Evolutionary conservation across 495 filamentous ascomycete genomes (phyloP).

Genomic region (Ascodesmis nigricans): DNA sequence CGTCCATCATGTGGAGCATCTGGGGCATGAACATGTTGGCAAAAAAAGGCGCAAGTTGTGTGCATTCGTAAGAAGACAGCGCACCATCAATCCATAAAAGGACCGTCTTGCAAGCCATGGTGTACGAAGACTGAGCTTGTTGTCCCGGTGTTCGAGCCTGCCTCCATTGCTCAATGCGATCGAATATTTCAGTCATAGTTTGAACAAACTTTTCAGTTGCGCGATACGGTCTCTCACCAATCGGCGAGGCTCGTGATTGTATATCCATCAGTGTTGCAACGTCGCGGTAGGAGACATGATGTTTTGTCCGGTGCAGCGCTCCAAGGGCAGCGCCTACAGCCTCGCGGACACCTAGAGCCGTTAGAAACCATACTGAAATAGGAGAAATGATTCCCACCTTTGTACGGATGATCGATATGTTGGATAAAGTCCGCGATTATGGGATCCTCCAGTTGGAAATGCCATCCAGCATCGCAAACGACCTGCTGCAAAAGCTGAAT

Average conservation of each 20-base stretch:
- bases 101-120: slow-evolving; percentile 86
- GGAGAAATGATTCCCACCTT: slow-evolving; percentile 29
- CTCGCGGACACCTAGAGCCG: slow-evolving; percentile 42
- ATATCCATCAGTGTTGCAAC: slow-evolving; percentile 49
- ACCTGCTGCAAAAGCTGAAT: slow-evolving; percentile 76
- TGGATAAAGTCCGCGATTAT: slow-evolving; percentile 72
- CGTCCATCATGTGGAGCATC: slow-evolving; percentile 98
- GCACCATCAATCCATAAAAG: slow-evolving; percentile 87
- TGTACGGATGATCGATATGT: slow-evolving; percentile 94
- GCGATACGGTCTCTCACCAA: slow-evolving; percentile 65
- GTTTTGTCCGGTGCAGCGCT: slow-evolving; percentile 65
- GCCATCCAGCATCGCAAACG: slow-evolving; percentile 79
- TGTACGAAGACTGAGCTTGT: slow-evolving; percentile 85
- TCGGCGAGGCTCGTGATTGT: slow-evolving; percentile 57
- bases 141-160: slow-evolving; percentile 65
- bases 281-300: slow-evolving; percentile 77
- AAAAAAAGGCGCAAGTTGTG: slow-evolving; percentile 76
- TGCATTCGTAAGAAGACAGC: slow-evolving; percentile 79
- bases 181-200: slow-evolving; percentile 57
- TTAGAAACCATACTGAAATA: neutral
- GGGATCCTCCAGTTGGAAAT: slow-evolving; percentile 76
- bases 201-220: slow-evolving; percentile 50
- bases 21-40: slow-evolving; percentile 70
- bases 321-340: slow-evolving; percentile 79
- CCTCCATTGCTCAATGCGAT: slow-evolving; percentile 67